Evolutionary conservation across 257 asterid genomes (phyloP).

Genomic region (Scutellaria galericulata): DNA sequence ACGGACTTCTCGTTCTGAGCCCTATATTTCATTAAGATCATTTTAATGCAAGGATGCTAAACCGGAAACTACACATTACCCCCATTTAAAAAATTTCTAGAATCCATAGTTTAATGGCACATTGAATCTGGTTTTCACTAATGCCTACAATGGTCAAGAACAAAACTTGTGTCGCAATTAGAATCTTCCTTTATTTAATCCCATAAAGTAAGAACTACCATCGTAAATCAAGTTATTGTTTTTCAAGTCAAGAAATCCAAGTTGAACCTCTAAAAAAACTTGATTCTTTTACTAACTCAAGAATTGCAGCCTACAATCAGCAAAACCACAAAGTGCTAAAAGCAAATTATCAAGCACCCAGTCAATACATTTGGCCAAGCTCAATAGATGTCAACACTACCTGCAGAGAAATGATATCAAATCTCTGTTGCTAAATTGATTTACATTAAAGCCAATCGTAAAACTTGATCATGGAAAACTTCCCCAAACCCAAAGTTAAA

Average conservation of each 20-base stretch:
- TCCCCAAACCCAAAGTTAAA: background rate
- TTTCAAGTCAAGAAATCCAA: constrained; percentile 24
- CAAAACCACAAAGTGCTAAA: background rate
- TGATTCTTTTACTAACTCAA: background rate
- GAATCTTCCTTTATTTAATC: constrained; percentile 8
- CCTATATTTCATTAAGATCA: constrained; percentile 2
- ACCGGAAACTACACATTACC: background rate
- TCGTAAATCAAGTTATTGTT: background rate
- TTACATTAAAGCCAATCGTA: background rate
- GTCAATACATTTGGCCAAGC: background rate
- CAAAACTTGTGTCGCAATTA: background rate
- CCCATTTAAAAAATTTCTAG: background rate
- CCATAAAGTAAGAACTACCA: background rate
- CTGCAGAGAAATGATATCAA: background rate
- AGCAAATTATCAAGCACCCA: background rate
- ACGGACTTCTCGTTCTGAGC: background rate
- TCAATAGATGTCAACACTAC: background rate
- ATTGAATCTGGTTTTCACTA: background rate
- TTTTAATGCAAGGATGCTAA: background rate
- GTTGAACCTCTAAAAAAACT: constrained; percentile 11
- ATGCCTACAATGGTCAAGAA: background rate
- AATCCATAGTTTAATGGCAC: constrained; percentile 5
- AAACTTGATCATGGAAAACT: background rate
- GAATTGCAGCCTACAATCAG: constrained; percentile 6
- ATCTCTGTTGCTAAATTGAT: constrained; percentile 8